Conservation (phyloP, 1,284 basidiomycete species). For the Cryptococcus sp. region DNA sequence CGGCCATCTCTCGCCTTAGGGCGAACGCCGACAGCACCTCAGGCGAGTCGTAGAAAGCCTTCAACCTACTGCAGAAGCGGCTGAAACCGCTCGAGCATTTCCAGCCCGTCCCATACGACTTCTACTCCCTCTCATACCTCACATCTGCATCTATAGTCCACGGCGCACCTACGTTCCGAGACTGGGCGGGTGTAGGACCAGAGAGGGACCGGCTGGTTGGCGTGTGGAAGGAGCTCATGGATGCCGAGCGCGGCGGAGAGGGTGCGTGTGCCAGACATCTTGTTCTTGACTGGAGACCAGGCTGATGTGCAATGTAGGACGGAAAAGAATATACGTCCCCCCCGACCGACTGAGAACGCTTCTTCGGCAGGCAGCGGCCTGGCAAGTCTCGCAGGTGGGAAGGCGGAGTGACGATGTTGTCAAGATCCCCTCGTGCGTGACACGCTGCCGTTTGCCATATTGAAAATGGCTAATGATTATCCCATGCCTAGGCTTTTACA, state of each 20-base stretch:
- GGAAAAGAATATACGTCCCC: slow-evolving; percentile 39
- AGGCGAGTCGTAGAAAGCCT: slow-evolving; percentile 52
- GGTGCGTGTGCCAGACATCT: slow-evolving; percentile 5
- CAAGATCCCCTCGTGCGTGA: slow-evolving; percentile 23
- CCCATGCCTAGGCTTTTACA: slow-evolving; percentile 33
- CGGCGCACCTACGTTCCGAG: slow-evolving; percentile 52
- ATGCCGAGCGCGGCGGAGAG: slow-evolving; percentile 16
- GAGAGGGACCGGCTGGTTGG: slow-evolving; percentile 45
- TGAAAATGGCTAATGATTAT: neutral
- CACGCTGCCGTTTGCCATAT: neutral
- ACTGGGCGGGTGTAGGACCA: slow-evolving; percentile 51
- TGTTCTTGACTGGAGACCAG: neutral
- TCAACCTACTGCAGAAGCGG: slow-evolving; percentile 54
- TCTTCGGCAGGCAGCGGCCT: slow-evolving; percentile 52
- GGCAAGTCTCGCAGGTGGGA: slow-evolving; percentile 47
- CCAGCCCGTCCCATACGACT: slow-evolving; percentile 54
- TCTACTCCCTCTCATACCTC: slow-evolving; percentile 53
- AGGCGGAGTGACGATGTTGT: slow-evolving; percentile 1
- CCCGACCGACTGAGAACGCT: slow-evolving; percentile 50
- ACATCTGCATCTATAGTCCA: slow-evolving; percentile 52
- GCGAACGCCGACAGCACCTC: neutral
- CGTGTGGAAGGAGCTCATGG: slow-evolving; percentile 49
- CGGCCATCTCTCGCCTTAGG: too few species aligned
- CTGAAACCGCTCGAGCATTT: slow-evolving; percentile 55
- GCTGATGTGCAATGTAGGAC: neutral